Evolutionary conservation across 2,329 filamentous ascomycete genomes (phyloP).

Genomic region (Arthrinium phaeospermum): DNA sequence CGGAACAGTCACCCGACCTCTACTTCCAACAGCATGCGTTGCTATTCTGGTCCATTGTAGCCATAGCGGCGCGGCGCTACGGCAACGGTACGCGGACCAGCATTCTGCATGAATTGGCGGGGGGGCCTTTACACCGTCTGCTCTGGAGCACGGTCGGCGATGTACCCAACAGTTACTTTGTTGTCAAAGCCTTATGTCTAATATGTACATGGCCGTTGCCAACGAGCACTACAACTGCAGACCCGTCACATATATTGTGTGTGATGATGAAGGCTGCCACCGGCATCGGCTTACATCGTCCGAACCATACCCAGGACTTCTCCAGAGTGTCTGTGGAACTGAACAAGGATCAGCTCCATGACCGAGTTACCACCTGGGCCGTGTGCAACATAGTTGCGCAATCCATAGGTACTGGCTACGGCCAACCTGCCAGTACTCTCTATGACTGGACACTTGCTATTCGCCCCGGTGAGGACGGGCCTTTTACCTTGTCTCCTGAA

Average conservation of each 20-base stretch:
- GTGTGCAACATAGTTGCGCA: constrained; percentile 86
- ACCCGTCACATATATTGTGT: constrained; percentile 81
- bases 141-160: constrained; percentile 80
- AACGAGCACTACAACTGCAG: constrained; percentile 79
- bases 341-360: constrained; percentile 78
- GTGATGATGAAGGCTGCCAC: constrained; percentile 89
- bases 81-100: constrained; percentile 63
- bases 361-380: constrained; percentile 81
- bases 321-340: constrained; percentile 76
- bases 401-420: constrained; percentile 81
- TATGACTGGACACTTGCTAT: constrained; percentile 77
- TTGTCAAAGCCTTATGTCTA: constrained; percentile 81
- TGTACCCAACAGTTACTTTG: constrained; percentile 78
- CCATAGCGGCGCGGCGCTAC: constrained; percentile 76
- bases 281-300: constrained; percentile 80
- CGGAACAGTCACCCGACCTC: constrained; percentile 69
- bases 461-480: constrained; percentile 63
- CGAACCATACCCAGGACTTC: constrained; percentile 83
- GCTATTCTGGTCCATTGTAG: constrained; percentile 84
- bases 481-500: constrained; percentile 64
- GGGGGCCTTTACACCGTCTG: constrained; percentile 69
- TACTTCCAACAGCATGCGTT: constrained; percentile 80
- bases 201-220: constrained; percentile 84
- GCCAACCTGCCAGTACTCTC: constrained; percentile 77
- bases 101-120: constrained; percentile 70